Conservation (phyloP, 1,139 yeast genomes). For the Saccharomyces pastorianus region DNA sequence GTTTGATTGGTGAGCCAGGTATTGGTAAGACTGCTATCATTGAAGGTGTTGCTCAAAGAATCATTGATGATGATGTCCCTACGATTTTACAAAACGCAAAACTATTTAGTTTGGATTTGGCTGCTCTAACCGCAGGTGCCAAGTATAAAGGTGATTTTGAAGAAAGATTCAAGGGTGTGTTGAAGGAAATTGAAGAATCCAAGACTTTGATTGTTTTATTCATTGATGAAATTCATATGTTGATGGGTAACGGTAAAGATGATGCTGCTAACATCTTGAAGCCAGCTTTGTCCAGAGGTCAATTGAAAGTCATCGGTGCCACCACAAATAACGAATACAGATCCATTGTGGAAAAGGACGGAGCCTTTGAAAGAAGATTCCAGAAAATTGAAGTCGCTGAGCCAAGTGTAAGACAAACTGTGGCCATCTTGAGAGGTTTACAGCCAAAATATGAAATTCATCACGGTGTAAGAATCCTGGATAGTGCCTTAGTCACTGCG, state of each 20-base stretch:
- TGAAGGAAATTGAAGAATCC: conserved; percentile 86
- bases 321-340: conserved; percentile 93
- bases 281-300: conserved; percentile 96
- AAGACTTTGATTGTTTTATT: conserved; percentile 79
- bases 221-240: conserved; percentile 96
- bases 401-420: conserved; percentile 85
- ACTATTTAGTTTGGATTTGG: conserved; percentile 81
- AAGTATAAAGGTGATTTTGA: conserved; percentile 98
- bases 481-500: conserved; percentile 89
- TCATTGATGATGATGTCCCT: conserved; percentile 92
- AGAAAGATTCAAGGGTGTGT: conserved; percentile 92
- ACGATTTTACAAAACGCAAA: conserved; percentile 71
- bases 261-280: conserved; percentile 95
- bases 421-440: conserved; percentile 91
- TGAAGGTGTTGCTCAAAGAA: conserved; percentile 97
- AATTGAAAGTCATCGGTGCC: conserved; percentile 95
- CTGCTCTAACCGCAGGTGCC: conserved; percentile 97
- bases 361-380: conserved; percentile 97
- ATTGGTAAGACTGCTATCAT: conserved; percentile 97
- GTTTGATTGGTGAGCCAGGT: conserved; percentile 97
- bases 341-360: conserved; percentile 88
- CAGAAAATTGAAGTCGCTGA: conserved; percentile 95
- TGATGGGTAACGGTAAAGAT: conserved; percentile 92
- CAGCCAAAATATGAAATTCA: conserved; percentile 95
- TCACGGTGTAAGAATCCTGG: conserved; percentile 95